Evolutionary conservation across 164 flowering plant genomes (phyloP), one percentile per base, ranked within the genome.

Genomic region (Brasenia schreberi): DNA sequence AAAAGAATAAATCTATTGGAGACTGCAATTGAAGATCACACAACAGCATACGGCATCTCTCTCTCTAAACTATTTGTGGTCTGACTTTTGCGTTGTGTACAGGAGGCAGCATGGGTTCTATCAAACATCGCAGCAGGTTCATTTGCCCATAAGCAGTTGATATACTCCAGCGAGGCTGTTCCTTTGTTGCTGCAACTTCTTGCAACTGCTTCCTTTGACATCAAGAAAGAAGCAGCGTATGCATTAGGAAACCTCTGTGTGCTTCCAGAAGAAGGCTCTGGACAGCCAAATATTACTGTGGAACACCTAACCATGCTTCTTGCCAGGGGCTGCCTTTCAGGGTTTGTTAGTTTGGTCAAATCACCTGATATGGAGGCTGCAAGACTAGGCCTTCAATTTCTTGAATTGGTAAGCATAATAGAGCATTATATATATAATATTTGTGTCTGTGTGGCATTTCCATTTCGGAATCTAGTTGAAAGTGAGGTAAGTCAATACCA

Each of bases 71-170:
- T 18, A 18, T 58, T 58, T 58, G 60, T 58, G 17, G 18, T 58
- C 18, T 58, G 18, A 58, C 9, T 3, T 69, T 65, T 64, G 33
- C 19, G 19, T 43, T 59, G 68, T 52, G 64, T 79, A 77, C 65
- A 94, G 99, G 99, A 94, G 82, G 87, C 96, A 67, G 84, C 99
- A 64, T 94, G 99, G 99, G 96, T 88, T 73, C 78, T 91, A 59
- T 94, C 99, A 56, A 94, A 94, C 70, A 81, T 94, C 64, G 96
- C 96, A 53, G 96, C 96, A 60, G 97, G 97, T 70, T 88, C 99
- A 39, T 62, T 83, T 70, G 92, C 84, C 69, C 96, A 85, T 72
- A 94, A 94, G 81, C 81, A 69, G 68, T 72, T 88, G 69, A 80
- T 94, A 74, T 81, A 71, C 79, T 77, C 78, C 12, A 88, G 90